Percentiles rank a stretch among this genome's conserved stretches.
phyloP scores from a whole-genome alignment of 2,329 filamentous ascomycete species.

The Aureobasidium subglaciale region DNA sequence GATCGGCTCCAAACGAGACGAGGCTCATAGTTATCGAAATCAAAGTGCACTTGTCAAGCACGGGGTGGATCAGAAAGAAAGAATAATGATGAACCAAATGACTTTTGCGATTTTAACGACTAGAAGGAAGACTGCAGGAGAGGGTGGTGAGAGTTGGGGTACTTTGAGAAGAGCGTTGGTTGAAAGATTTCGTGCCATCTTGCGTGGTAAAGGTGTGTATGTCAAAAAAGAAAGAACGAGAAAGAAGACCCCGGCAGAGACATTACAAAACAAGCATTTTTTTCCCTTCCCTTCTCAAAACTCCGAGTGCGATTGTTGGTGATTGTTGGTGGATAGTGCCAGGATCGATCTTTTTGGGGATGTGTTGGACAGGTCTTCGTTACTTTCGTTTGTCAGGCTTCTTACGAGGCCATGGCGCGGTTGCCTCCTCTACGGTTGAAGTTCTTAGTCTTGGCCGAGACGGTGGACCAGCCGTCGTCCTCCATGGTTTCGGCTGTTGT shows the following conservation, averaged over 20 bases:
- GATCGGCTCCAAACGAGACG: too few species aligned
- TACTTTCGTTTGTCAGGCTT: background rate
- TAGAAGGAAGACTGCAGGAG: background rate
- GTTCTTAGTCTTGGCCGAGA: conserved; percentile 41
- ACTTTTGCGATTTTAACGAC: conserved; percentile 4
- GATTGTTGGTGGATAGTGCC: background rate
- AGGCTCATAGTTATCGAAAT: too few species aligned
- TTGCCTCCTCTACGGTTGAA: conserved; percentile 26
- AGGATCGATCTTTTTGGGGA: background rate
- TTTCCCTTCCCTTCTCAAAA: background rate
- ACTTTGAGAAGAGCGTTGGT: background rate
- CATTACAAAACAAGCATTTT: conserved; percentile 10
- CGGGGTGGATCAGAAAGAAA: too few species aligned
- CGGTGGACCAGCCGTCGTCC: conserved; percentile 49
- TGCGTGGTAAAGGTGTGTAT: conserved; percentile 3
- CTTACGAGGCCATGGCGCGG: conserved; percentile 19
- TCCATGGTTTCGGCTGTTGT: conserved; percentile 41
- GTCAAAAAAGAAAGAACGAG: conserved; percentile 1
- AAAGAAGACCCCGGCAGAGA: background rate
- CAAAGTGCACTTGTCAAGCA: too few species aligned
- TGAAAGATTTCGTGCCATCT: background rate
- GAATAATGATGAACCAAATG: background rate
- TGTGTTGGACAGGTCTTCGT: background rate
- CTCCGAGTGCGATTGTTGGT: background rate
- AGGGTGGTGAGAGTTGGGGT: background rate